Conservation (phyloP, 345 rosid genomes). For the Gossypium turneri region DNA sequence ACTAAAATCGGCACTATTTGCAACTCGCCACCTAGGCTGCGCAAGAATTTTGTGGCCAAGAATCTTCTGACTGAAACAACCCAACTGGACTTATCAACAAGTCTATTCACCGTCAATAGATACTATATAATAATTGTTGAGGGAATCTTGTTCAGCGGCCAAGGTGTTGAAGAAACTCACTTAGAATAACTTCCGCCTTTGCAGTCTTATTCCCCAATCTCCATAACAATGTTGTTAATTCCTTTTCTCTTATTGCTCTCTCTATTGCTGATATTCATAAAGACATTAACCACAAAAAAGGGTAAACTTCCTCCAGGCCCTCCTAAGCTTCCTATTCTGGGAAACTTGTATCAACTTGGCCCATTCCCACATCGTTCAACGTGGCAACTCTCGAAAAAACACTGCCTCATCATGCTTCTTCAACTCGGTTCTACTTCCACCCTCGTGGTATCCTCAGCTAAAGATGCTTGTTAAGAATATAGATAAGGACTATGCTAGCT, state of each 20-base stretch:
- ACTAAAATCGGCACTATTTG: too few relatives aligned
- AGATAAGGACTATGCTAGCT: too few relatives aligned
- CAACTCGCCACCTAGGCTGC: too few relatives aligned
- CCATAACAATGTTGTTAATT: not conserved
- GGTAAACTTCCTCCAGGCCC: constrained; percentile 18
- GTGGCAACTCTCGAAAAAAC: constrained; percentile 16
- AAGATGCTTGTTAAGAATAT: constrained; percentile 6
- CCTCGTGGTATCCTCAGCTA: constrained; percentile 20
- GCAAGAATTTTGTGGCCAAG: too few relatives aligned
- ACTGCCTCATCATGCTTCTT: constrained; percentile 25
- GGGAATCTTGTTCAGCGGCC: too few relatives aligned
- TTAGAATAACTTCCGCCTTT: not conserved
- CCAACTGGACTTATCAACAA: too few relatives aligned
- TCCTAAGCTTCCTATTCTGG: constrained; percentile 15
- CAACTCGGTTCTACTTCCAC: constrained; percentile 8
- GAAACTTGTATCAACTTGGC: constrained; percentile 18
- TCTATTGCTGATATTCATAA: not conserved
- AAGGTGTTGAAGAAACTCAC: too few relatives aligned
- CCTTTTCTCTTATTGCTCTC: not conserved
- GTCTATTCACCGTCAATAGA: too few relatives aligned
- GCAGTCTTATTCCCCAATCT: not conserved
- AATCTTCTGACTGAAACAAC: too few relatives aligned
- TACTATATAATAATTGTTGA: too few relatives aligned
- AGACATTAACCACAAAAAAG: not conserved
- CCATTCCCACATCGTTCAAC: constrained; percentile 9